Base-by-base conservation (phyloP, 352 stramenopile species). In the Phytopythium mirpurense region DNA sequence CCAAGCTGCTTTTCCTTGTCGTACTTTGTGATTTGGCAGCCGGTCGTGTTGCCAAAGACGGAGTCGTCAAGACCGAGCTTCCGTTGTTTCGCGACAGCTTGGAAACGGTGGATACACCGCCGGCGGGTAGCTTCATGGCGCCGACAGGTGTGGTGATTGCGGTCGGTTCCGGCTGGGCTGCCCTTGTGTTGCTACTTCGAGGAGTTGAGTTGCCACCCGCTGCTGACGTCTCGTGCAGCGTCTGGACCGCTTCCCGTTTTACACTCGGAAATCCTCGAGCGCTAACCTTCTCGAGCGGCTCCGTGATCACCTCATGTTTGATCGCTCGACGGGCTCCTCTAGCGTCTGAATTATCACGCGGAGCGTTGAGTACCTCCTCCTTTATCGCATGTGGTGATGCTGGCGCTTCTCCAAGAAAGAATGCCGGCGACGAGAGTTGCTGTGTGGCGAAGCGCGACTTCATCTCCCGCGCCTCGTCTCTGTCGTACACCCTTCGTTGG, bases 1-100 rank as follows among this genome's bases (percentile, higher is more conserved):
- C 50, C 14, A 65, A 57, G 5, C 66, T 53, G 8, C 52, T 60
- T 45, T 86, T 88, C 34, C 77, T 68, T 2, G 72, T 74, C 16
- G 74, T 88, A 7, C 70, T 76, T 41, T 80, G 70, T 12, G 78
- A 75, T 48, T 76, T 85, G 9, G 64, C 44, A 27, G 34, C 54
- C 8, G 74, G 57, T 46, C 78, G 60, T 21, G 69, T 68, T 2
- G 66, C 45, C 10, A 76, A 54, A 18, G 63, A 78, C 0, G 78
- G 78, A 10, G 78, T 88, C 10, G 64, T 74, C n/a, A 83, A 54
- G 12, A 82, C 19, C 6, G 45, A 65, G 27, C 62, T 68, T 26
- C 50, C 57, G 16, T 60, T 53, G 18, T 26, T 68, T 16, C 55
- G 59, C 38, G 57, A 55, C 6, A 63, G 47, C 65, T 85, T 74